Base-by-base conservation (phyloP, 139 green algal genomes). In the Yamagishiella unicocca region DNA sequence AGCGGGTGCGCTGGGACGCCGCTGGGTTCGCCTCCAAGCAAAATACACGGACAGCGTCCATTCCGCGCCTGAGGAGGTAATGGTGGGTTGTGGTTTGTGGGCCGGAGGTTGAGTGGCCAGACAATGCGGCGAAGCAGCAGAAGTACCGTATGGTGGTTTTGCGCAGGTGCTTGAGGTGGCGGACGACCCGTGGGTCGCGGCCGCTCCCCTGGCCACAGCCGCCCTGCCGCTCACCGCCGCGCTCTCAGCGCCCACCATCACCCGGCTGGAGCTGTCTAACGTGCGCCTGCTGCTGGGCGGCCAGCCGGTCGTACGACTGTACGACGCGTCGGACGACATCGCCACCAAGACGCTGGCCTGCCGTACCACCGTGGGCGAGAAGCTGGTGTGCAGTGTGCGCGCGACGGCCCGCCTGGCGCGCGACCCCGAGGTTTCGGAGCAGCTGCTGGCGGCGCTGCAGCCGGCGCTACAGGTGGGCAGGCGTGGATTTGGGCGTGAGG, bases 371-470 rank as follows among this genome's bases (percentile, higher is more conserved):
- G 27, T 25, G 1, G 62, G 43, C 24, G 80, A 86, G 80, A 50
- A 53, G 62, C 80, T 86, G 80, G 62, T 50, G 31, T 33, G 19
- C 17, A 38, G 2, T 14, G 31, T 77, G 64, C 62, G 64, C 12
- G 33, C 67, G 6, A 86, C 80, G 62, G 64, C 64, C 31, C 64
- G 80, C 22, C 80, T 86, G 43, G 43, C 45, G 45, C 62, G 80
- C 2, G 80, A 86, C 4, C 80, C 80, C 1, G 31, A 86, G 80
- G 80, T 86, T 40, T 86, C 80, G 61, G 80, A 86, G 45, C 80
- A 86, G 45, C 80, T 86, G 64, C 62, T 86, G 64, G 80, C 33
- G 43, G 80, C 80, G 64, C 62, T 86, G 35, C 80, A 86, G 62
- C 80, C 80, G 25, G 62, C 80, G 31, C 80, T 86, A 31, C 80